These are phyloP conservation scores for Cladochytrium replicatum DNA, from an alignment of 192 early-diverging fungal genomes.

Conservation along the genomic window DNA sequence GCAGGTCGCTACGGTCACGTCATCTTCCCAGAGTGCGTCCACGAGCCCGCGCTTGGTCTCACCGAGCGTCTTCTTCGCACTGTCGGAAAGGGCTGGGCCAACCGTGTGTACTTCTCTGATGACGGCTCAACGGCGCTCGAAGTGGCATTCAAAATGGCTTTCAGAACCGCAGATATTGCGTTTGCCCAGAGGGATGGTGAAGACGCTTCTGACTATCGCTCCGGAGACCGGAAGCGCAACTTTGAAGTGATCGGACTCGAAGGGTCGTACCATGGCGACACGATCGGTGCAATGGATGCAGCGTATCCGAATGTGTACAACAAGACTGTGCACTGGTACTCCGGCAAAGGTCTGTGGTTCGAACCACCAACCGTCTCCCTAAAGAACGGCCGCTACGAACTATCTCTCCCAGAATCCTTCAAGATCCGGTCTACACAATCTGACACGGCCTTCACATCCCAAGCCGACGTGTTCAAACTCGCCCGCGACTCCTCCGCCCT, in stretches of 20 bases:
- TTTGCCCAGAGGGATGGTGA: slow-evolving; percentile 30
- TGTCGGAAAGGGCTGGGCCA: slow-evolving; percentile 48
- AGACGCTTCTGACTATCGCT: slow-evolving; percentile 5
- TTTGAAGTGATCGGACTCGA: slow-evolving; percentile 56
- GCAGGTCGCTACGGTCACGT: slow-evolving; percentile 71
- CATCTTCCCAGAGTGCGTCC: slow-evolving; percentile 62
- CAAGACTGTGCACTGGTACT: slow-evolving; percentile 55
- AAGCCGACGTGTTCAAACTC: slow-evolving; percentile 4
- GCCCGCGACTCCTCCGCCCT: slow-evolving; percentile 6
- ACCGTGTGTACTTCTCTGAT: slow-evolving; percentile 64
- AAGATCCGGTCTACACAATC: not conserved
- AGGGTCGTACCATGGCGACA: slow-evolving; percentile 81
- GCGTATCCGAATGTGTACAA: slow-evolving; percentile 66
- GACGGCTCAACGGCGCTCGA: slow-evolving; percentile 74
- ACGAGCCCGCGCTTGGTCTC: slow-evolving; percentile 55
- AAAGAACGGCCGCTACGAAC: slow-evolving; percentile 15
- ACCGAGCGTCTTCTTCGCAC: slow-evolving; percentile 45
- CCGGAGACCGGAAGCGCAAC: slow-evolving; percentile 16
- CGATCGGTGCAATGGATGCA: slow-evolving; percentile 76
- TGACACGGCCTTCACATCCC: not conserved
- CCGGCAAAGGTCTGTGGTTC: slow-evolving; percentile 53
- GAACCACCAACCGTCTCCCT: slow-evolving; percentile 37
- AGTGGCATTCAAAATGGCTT: slow-evolving; percentile 72
- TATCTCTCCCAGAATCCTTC: slow-evolving; percentile 12
- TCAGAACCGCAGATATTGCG: slow-evolving; percentile 42